A percentile compares a stretch with the other conserved stretches of the same genome.
Evolutionary conservation across 2,329 filamentous ascomycete species (phyloP).

Genomic region (Coniochaeta ligniaria): DNA sequence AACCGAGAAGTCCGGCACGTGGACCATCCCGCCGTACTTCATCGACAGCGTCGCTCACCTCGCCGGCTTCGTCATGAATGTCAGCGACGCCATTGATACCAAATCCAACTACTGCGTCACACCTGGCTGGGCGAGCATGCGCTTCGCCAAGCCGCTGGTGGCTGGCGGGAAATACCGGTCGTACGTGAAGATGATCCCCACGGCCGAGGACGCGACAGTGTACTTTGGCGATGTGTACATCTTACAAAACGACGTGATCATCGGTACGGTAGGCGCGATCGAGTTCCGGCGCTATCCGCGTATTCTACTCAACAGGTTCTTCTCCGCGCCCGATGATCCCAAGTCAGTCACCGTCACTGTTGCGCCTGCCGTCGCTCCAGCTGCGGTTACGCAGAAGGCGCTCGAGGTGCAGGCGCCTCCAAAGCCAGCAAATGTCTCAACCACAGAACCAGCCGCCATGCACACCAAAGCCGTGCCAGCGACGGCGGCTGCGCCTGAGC

Average conservation of each 20-base stretch:
- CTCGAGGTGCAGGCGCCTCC: background rate
- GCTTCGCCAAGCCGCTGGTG: conserved; percentile 18
- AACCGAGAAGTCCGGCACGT: conserved; percentile 19
- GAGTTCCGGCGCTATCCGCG: conserved; percentile 29
- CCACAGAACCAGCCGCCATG: background rate
- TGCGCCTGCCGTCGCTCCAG: background rate
- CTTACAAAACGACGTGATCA: conserved; percentile 22
- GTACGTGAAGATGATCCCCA: conserved; percentile 29
- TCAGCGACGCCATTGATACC: conserved; percentile 24
- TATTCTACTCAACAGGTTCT: conserved; percentile 29
- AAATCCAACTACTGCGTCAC: conserved; percentile 25
- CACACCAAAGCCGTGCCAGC: background rate
- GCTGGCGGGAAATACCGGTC: conserved; percentile 23
- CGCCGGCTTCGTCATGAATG: conserved; percentile 33
- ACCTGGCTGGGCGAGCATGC: conserved; percentile 26
- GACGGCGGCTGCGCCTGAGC: background rate
- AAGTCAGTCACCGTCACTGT: background rate
- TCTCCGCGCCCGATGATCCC: conserved; percentile 23
- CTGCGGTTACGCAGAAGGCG: background rate
- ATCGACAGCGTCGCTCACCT: conserved; percentile 30
- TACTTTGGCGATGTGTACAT: conserved; percentile 27
- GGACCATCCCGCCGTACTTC: conserved; percentile 31
- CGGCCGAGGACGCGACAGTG: conserved; percentile 16
- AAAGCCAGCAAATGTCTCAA: background rate
- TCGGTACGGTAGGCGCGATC: conserved; percentile 23